These are phyloP conservation scores for Saraca asoca DNA, from an alignment of 331 rosid genomes.

Conservation along the genomic window DNA sequence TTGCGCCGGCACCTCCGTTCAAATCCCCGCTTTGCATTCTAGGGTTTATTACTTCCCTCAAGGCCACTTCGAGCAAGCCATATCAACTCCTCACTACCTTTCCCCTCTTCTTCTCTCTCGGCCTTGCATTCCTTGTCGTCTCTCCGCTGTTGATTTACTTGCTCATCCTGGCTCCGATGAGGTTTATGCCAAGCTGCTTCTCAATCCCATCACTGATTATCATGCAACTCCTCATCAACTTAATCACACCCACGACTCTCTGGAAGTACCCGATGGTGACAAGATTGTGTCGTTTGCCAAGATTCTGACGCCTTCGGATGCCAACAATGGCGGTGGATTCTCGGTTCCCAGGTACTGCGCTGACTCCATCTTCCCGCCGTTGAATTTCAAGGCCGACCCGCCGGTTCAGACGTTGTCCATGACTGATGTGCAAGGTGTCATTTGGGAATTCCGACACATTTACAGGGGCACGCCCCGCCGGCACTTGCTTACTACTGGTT, in stretches of 20 bases:
- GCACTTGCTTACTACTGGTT: constrained; percentile 85
- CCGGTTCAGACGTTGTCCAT: constrained; percentile 62
- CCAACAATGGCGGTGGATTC: constrained; percentile 87
- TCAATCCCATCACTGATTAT: constrained; percentile 41
- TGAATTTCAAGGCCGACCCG: constrained; percentile 55
- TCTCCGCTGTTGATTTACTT: constrained; percentile 40
- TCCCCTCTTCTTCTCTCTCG: constrained; percentile 35
- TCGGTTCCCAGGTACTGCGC: constrained; percentile 81
- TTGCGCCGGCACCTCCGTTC: constrained; percentile 53
- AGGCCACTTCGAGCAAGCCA: constrained; percentile 67
- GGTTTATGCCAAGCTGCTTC: constrained; percentile 61
- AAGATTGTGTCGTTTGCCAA: constrained; percentile 52
- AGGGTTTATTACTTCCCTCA: constrained; percentile 84
- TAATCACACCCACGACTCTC: not conserved
- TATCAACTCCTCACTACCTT: constrained; percentile 39
- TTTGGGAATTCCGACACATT: constrained; percentile 74
- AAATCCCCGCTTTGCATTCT: constrained; percentile 55
- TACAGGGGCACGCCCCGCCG: constrained; percentile 79
- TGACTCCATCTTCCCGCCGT: constrained; percentile 64
- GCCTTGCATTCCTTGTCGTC: constrained; percentile 47
- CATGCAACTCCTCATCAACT: not conserved
- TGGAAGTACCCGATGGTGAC: constrained; percentile 24
- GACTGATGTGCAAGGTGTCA: constrained; percentile 61
- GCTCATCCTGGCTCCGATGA: constrained; percentile 67
- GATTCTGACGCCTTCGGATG: constrained; percentile 76